Percentiles rank a stretch among this genome's conserved stretches.
phyloP scores from a whole-genome alignment of 2,329 filamentous ascomycete species.

The Xylariaceae sp. region DNA sequence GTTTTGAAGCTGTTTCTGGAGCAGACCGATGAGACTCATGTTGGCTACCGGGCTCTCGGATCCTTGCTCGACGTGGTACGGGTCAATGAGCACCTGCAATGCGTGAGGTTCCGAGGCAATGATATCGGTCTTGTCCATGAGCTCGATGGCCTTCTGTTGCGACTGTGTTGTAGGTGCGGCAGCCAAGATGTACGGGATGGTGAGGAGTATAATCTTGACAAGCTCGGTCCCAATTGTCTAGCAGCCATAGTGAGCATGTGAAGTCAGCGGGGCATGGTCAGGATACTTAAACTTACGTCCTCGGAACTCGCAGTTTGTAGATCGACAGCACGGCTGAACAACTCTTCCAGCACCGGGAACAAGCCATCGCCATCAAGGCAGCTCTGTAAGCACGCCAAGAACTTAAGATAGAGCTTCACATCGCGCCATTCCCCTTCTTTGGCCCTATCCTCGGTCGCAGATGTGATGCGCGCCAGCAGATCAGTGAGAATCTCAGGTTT shows the following conservation, averaged over 20 bases:
- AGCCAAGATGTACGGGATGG: slow-evolving; percentile 87
- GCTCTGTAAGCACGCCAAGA: slow-evolving; percentile 84
- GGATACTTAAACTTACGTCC: slow-evolving; percentile 67
- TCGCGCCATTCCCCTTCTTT: slow-evolving; percentile 81
- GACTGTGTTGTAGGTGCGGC: slow-evolving; percentile 69
- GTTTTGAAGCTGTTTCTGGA: slow-evolving; percentile 83
- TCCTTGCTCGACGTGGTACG: slow-evolving; percentile 71
- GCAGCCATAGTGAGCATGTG: slow-evolving; percentile 2
- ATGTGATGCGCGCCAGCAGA: slow-evolving; percentile 68
- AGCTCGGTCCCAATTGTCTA: slow-evolving; percentile 79
- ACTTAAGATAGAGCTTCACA: slow-evolving; percentile 88
- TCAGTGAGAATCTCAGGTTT: slow-evolving; percentile 77
- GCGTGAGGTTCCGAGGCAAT: slow-evolving; percentile 88
- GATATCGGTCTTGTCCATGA: slow-evolving; percentile 94
- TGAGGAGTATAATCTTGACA: slow-evolving; percentile 94
- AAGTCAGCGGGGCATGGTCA: neutral
- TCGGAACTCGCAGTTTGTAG: slow-evolving; percentile 92
- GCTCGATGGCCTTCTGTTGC: slow-evolving; percentile 73
- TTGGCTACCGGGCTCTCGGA: slow-evolving; percentile 68
- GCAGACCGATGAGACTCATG: slow-evolving; percentile 74
- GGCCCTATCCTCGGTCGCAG: slow-evolving; percentile 70
- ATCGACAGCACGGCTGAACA: slow-evolving; percentile 91
- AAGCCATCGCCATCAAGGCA: slow-evolving; percentile 83
- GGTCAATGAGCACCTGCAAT: slow-evolving; percentile 84
- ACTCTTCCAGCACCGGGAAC: slow-evolving; percentile 82